Evolutionary conservation across 176 grass and related monocot species (phyloP).

Genomic region (Themeda triandra): DNA sequence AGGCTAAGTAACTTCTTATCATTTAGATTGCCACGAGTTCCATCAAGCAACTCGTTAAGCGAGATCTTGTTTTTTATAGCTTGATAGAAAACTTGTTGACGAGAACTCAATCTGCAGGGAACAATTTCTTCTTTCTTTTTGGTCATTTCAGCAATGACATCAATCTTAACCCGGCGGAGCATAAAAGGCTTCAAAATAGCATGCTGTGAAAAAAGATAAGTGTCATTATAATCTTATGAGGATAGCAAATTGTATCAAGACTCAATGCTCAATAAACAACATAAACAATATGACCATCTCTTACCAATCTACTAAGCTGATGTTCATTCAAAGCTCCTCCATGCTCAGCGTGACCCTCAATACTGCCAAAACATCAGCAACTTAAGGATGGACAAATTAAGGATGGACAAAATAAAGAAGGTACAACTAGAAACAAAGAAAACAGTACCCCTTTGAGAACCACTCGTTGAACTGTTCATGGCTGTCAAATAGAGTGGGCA

Average conservation of each 20-base stretch:
- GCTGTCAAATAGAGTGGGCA: constrained; percentile 99
- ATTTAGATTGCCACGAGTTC: constrained; percentile 84
- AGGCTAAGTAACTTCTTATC: constrained; percentile 95
- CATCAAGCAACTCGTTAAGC: constrained; percentile 85
- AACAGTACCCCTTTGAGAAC: constrained; percentile 96
- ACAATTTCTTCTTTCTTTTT: constrained; percentile 96
- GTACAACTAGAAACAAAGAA: not conserved
- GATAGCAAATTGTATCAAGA: not conserved
- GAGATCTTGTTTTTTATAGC: constrained; percentile 99
- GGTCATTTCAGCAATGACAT: constrained; percentile 99
- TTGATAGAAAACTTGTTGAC: constrained; percentile 95
- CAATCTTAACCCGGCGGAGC: constrained; percentile 96
- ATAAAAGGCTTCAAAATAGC: constrained; percentile 98
- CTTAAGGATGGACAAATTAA: constrained; percentile 33
- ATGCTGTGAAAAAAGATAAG: constrained; percentile 56
- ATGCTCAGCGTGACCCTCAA: constrained; percentile 98
- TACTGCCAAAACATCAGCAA: constrained; percentile 55
- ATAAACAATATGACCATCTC: constrained; percentile 12
- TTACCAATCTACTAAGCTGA: constrained; percentile 97
- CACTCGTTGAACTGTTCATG: constrained; percentile 99
- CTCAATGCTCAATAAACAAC: not conserved
- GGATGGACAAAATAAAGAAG: constrained; percentile 16
- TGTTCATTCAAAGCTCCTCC: constrained; percentile 99
- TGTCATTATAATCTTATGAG: constrained; percentile 22
- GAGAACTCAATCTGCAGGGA: constrained; percentile 91